Conservation (phyloP, 805 yeast species). For the Wickerhamomyces bisporus region DNA sequence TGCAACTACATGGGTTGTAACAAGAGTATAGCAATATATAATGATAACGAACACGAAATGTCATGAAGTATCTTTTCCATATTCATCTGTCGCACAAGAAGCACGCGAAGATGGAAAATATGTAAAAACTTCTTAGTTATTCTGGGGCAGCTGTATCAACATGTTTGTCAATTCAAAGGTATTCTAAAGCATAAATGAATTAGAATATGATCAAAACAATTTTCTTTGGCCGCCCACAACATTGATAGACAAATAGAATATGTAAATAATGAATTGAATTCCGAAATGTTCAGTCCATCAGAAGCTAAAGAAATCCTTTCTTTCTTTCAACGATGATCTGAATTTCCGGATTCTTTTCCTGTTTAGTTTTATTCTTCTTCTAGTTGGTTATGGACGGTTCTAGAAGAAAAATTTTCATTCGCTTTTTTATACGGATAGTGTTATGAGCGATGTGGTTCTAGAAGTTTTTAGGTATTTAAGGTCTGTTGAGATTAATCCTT, state of each 20-base stretch:
- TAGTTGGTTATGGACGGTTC: too few species aligned
- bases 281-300: too few species aligned
- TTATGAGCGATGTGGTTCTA: too few species aligned
- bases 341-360: too few species aligned
- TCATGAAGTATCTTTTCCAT: slow-evolving; percentile 76
- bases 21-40: slow-evolving; percentile 9
- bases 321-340: too few species aligned
- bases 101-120: slow-evolving; percentile 67
- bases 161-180: slow-evolving; percentile 16
- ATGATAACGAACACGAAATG: slow-evolving; percentile 31
- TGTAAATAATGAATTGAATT: too few species aligned
- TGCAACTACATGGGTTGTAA: slow-evolving; percentile 61
- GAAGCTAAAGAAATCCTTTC: too few species aligned
- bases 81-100: slow-evolving; percentile 51
- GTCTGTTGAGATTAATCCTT: too few species aligned
- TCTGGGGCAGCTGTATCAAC: slow-evolving; percentile 63
- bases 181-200: slow-evolving; percentile 12
- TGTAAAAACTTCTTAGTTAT: slow-evolving; percentile 56
- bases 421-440: too few species aligned
- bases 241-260: not conserved
- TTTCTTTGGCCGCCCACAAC: slow-evolving; percentile 1
- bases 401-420: too few species aligned
- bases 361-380: too few species aligned
- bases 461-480: too few species aligned
- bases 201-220: slow-evolving; percentile 8